Base-by-base conservation (phyloP, 176 grass and related monocot species). In the Typha latifolia region DNA sequence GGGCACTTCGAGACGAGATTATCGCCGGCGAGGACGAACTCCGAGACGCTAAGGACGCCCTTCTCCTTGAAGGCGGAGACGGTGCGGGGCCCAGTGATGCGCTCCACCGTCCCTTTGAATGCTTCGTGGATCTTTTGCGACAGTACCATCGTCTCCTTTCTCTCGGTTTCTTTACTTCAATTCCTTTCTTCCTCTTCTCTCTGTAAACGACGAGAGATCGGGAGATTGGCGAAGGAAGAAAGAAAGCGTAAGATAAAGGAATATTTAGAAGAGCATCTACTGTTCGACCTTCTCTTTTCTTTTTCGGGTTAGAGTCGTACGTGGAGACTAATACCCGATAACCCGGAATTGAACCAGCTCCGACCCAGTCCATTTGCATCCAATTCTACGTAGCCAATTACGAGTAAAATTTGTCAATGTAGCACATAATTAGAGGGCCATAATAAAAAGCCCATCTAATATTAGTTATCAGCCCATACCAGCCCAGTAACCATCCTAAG, bases 1-100 rank as follows among this genome's bases (percentile, higher is more conserved):
- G 94, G 94, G 86, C 81, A 97, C 80, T 97, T 97, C 81, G 94
- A 83, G 0, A 97, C 94, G 78, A 97, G 93, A 68, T 97, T 97
- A 62, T 97, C 93, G 55, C 93, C 93, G 69, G 93, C 93, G 72
- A 84, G 72, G 72, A 93, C 72, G 78, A 97, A 97, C 89, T 97
- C 94, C 62, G 83, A 52, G 70, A 90, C 86, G 78, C 83, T 87
- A 70, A 97, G 85, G 78, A 93, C 86, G 67, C 94, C 94, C 75
- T 92, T 97, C 83, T 93, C 86, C 76, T 84, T 82, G 83, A 97
- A 93, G 66, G 94, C 89, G 34, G 94, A 92, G 52, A 67, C 82
- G 61, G 89, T 97, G 82, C 85, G 94, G 15, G 83, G 78, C 2
- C 73, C 83, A 48, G 85, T 93, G 78, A 99, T 78, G 68, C 75